phyloP scores from a whole-genome alignment of 2,329 filamentous ascomycete species.

The Fusarium pseudograminearum region DNA sequence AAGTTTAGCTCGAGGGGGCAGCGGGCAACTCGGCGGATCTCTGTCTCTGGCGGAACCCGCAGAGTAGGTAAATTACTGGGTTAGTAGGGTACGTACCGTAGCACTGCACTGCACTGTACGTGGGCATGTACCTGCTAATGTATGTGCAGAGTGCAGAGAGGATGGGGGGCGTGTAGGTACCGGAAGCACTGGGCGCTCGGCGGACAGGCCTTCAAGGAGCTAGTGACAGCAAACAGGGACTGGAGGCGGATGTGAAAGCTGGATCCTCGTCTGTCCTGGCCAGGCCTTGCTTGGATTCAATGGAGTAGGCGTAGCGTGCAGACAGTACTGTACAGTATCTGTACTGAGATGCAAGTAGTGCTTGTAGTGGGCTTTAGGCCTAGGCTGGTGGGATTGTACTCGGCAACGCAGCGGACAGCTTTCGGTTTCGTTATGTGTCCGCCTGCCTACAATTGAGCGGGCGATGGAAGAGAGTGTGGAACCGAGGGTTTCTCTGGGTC shows the following conservation, averaged over 20 bases:
- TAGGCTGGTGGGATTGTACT: background rate
- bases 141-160: conserved; percentile 18
- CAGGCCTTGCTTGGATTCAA: conserved; percentile 11
- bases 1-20: conserved; percentile 44
- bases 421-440: conserved; percentile 5
- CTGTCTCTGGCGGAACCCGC: conserved; percentile 35
- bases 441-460: conserved; percentile 29
- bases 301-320: conserved; percentile 35
- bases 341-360: conserved; percentile 20
- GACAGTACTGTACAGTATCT: conserved; percentile 7
- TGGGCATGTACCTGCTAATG: background rate
- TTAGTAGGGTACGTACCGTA: conserved; percentile 18
- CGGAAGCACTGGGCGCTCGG: conserved; percentile 38
- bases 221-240: conserved; percentile 44
- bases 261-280: conserved; percentile 36
- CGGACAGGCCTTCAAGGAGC: conserved; percentile 39
- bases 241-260: conserved; percentile 39
- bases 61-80: conserved; percentile 4
- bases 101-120: conserved; percentile 15
- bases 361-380: conserved; percentile 31
- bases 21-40: conserved; percentile 44
- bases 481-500: conserved; percentile 47
- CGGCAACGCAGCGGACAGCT: conserved; percentile 9
- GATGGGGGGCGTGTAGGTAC: conserved; percentile 39
- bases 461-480: conserved; percentile 38